Base-by-base conservation (phyloP, 108 stramenopile species). In the Skeletonema marinoi region DNA sequence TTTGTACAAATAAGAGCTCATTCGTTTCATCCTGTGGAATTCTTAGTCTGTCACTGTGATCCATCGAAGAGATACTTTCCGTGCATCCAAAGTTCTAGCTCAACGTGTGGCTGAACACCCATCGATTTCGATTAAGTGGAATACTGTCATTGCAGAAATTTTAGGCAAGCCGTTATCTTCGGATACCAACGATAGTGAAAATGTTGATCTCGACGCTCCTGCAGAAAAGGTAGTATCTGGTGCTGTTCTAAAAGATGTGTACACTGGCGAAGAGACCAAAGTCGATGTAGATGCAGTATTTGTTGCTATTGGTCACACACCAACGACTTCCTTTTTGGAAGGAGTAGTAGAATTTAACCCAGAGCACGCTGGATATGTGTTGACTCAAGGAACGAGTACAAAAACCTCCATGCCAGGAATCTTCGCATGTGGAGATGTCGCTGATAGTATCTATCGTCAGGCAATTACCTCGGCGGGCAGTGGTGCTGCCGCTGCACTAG, bases 401-500 rank as follows among this genome's bases (percentile, higher is more conserved):
- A 78, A 81, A 54, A 96, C 97, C n/a, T 93, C 91, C 32, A 91
- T 98, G 12, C 83, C 87, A 36, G 98, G 98, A 60, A 96, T 98
- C 68, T 98, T 97, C 83, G 97, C 98, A 2, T 96, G 96, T 21
- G 98, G 98, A 4, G 98, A 98, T 81, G 97, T 97, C 13, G 85
- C 95, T 8, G 98, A 98, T 87, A 78, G 89, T 35, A 72, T 96
- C 33, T 98, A 98, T 70, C 94, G 98, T 35, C 98, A 98, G 84
- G 98, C 96, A 12, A 93, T 96, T 69, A 98, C 97, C 11, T 88
- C 89, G 58, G 98, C 98, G 1, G 97, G 98, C 48, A 94, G 90
- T 80, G 98, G 98, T 7, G 96, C 96, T 41, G 92, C 93, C 30
- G 98, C 98, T 4, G 98, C 98, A 4, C 84, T 98, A 50, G 98